Conservation (phyloP, 1,284 basidiomycete species). For the Heliocybe sulcata region DNA sequence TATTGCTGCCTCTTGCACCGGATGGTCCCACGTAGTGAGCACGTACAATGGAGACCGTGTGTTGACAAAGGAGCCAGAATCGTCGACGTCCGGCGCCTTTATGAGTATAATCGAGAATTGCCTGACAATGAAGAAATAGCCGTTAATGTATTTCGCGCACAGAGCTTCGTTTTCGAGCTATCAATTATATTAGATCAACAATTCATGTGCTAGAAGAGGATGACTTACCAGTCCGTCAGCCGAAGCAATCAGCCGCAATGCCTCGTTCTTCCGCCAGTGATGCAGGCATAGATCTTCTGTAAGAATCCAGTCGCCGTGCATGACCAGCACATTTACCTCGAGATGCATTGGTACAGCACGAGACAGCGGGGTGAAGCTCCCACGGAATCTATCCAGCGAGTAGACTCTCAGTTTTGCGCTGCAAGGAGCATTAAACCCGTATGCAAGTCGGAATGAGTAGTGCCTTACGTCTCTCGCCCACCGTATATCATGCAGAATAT, state of each 20-base stretch:
- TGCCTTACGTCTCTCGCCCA: neutral
- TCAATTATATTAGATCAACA: too few species aligned
- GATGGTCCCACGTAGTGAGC: too few species aligned
- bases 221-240: too few species aligned
- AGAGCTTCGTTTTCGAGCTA: neutral
- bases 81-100: neutral
- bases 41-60: too few species aligned
- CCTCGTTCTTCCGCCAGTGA: neutral
- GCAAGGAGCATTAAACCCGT: neutral
- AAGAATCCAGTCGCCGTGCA: neutral
- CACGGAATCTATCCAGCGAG: slow-evolving; percentile 13
- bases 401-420: slow-evolving; percentile 7
- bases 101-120: neutral
- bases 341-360: too few species aligned
- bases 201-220: too few species aligned
- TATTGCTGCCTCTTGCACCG: too few species aligned
- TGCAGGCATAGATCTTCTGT: neutral
- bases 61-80: too few species aligned
- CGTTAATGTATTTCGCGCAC: neutral
- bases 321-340: neutral
- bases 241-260: too few species aligned
- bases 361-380: neutral
- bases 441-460: neutral
- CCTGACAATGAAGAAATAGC: neutral
- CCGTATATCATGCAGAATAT: neutral